Base-by-base conservation (phyloP, 768 basidiomycete genomes). In the Panaeolus papilionaceus region DNA sequence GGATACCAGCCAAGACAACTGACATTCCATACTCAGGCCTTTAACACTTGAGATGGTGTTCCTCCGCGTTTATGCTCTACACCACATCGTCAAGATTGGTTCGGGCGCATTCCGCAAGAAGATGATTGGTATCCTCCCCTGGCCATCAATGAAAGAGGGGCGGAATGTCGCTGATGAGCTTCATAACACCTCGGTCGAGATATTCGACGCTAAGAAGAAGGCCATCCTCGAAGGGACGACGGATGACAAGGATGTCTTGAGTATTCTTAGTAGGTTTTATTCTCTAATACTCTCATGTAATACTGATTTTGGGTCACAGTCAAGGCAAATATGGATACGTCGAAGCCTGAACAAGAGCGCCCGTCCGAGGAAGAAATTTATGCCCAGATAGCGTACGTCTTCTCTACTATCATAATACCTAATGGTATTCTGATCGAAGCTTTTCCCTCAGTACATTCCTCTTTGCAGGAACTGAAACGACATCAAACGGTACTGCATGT, bases 181-280 rank as follows among this genome's bases (percentile, higher is more conserved):
- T 72, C 71, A 82, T 20, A 66, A 73, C 8, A 77, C 77, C 4
- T 78, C 83, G 6, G 63, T 74, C 16, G 71, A 78, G 67, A 79
- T 86, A 3, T 79, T 78, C 38, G 63, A 72, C 16, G 67, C 71
- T 20, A 84, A 84, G 74, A 81, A 79, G 66, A 70, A 68, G 37
- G 75, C 79, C 1, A 64, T 83, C 14, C 68, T 69, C n/a, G 72
- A 74, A 26, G 80, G 79, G 12, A 80, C 16, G 11, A 79, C 78
- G 10, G 75, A 76, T 67, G 81, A 79, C 12, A 82, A 81, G 58
- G 85, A 85, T 69, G 78, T 86, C n/a, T 76, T 85, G 69, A 84
- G 81, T 65, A 77, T 84, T 45, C 71, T 86, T 28, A 73, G 85
- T 86, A 69, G 45, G 83, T 71, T 20, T 3, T 16, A 37, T 14